Conservation (phyloP, 495 filamentous ascomycete species). For the Podospora pseudopauciseta region DNA sequence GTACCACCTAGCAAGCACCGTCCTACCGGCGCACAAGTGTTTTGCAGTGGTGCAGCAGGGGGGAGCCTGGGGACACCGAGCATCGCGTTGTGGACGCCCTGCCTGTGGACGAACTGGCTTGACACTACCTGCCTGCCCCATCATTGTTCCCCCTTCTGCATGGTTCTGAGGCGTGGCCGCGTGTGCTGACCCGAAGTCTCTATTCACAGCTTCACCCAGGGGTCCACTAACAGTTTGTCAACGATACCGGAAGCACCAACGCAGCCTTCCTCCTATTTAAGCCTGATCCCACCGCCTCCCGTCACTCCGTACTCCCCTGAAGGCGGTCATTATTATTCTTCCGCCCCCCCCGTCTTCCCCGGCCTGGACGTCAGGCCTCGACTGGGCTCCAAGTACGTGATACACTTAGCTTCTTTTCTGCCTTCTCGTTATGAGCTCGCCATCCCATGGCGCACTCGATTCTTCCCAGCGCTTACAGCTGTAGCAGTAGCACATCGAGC, state of each 20-base stretch:
- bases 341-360: constrained; percentile 43
- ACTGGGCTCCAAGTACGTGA: constrained; percentile 51
- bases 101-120: background rate
- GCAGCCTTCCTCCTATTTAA: constrained; percentile 45
- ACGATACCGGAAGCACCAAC: constrained; percentile 43
- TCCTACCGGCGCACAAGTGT: constrained; percentile 39
- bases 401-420: constrained; percentile 20
- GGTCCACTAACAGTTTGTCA: constrained; percentile 42
- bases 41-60: constrained; percentile 22
- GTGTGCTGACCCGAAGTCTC: constrained; percentile 34
- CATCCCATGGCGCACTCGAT: constrained; percentile 29
- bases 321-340: constrained; percentile 40
- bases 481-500: constrained; percentile 44
- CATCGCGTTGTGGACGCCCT: constrained; percentile 11
- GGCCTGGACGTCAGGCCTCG: constrained; percentile 48
- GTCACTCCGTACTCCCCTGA: constrained; percentile 46
- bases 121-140: constrained; percentile 1
- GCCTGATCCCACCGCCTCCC: constrained; percentile 42
- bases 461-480: constrained; percentile 38
- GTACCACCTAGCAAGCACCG: constrained; percentile 19
- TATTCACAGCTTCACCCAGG: constrained; percentile 43
- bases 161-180: constrained; percentile 25
- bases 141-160: constrained; percentile 10
- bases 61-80: background rate
- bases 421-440: constrained; percentile 16